Evolutionary conservation across 2,329 filamentous ascomycete species (phyloP).

Genomic region (Sporothrix curviconia): DNA sequence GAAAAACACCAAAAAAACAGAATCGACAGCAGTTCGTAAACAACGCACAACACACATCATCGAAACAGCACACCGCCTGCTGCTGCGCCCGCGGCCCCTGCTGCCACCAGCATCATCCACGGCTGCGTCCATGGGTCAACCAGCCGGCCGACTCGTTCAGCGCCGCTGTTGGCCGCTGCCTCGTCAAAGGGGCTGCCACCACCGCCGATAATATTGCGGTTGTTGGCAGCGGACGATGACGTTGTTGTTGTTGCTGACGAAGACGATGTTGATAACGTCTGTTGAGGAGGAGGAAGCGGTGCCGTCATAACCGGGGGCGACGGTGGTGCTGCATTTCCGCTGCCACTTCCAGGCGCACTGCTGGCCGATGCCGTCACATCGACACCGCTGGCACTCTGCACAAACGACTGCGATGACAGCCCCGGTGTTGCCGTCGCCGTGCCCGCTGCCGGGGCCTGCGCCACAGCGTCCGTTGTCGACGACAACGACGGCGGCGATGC

Average conservation of each 20-base stretch:
- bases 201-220: background rate
- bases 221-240: background rate
- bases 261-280: background rate
- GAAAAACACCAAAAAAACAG: background rate
- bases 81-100: background rate
- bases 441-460: background rate
- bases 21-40: too few species aligned
- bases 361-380: background rate
- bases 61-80: background rate
- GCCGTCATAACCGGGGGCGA: background rate
- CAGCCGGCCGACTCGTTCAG: background rate
- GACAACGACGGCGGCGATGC: too few species aligned
- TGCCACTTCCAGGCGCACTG: background rate
- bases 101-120: background rate
- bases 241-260: too few species aligned
- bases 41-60: background rate
- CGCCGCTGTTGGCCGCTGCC: background rate
- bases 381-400: background rate
- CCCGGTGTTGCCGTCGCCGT: background rate
- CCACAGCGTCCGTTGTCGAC: background rate
- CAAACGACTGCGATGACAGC: background rate
- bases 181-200: slow-evolving; percentile 26
- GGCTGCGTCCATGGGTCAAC: background rate
- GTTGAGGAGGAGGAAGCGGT: background rate
- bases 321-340: background rate